Evolutionary conservation across 495 filamentous ascomycete species (phyloP).

Genomic region (Penicillium chermesinum): DNA sequence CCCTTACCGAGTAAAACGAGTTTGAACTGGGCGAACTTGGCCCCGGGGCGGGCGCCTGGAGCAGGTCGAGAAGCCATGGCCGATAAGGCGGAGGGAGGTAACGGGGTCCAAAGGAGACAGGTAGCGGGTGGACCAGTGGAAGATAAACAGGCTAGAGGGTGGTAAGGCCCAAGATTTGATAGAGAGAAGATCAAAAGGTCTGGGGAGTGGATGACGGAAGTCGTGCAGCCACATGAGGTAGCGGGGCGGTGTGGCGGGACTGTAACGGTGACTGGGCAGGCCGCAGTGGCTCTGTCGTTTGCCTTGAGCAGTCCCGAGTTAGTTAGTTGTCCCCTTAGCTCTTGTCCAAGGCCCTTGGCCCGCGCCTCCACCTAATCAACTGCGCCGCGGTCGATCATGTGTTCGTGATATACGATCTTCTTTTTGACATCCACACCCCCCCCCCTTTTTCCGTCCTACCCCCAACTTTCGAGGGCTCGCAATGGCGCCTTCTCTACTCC

Average conservation of each 20-base stretch:
- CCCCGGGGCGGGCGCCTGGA: conserved; percentile 69
- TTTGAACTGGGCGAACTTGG: conserved; percentile 97
- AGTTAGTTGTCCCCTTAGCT: neutral
- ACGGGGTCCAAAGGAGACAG: neutral
- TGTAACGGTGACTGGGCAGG: conserved; percentile 5
- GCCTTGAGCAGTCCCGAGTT: neutral
- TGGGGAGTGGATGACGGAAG: conserved; percentile 29
- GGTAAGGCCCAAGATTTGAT: too few species aligned
- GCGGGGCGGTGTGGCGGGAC: conserved; percentile 30
- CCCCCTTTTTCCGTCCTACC: conserved; percentile 4
- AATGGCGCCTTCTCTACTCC: conserved; percentile 59
- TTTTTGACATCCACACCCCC: conserved; percentile 2
- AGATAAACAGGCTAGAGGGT: conserved; percentile 4
- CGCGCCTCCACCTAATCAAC: conserved; percentile 11
- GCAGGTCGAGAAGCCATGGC: conserved; percentile 77
- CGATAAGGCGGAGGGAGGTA: conserved; percentile 14
- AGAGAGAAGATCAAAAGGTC: conserved; percentile 13
- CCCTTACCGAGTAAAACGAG: conserved; percentile 85
- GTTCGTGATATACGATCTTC: conserved; percentile 17
- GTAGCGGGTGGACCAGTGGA: neutral
- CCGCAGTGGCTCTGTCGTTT: neutral
- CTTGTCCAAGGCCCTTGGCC: too few species aligned
- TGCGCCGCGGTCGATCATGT: conserved; percentile 24
- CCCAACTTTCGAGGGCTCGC: conserved; percentile 14
- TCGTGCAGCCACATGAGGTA: conserved; percentile 23